Percentiles rank a stretch among this genome's conserved stretches.
Conservation (phyloP, 106 monocot genomes). For the Posidonia australis region DNA sequence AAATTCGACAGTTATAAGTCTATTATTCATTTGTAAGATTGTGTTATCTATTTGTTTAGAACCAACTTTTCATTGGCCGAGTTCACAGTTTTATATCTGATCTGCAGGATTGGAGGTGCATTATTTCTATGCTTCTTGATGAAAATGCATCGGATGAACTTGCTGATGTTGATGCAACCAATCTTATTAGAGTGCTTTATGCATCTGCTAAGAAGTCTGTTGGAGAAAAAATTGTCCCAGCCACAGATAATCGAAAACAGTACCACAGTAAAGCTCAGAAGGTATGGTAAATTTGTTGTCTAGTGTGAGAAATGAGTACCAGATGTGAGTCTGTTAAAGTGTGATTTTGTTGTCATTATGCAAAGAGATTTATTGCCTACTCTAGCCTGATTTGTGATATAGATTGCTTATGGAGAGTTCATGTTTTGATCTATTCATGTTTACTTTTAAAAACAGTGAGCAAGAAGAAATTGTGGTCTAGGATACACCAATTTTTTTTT, state of each 20-base stretch:
- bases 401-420: too few species aligned
- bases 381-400: too few species aligned
- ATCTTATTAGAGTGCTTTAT: conserved; percentile 73
- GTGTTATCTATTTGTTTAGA: background rate
- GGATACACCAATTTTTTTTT: too few species aligned
- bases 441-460: too few species aligned
- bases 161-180: conserved; percentile 86
- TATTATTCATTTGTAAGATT: background rate
- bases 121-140: conserved; percentile 86
- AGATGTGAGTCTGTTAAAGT: too few species aligned
- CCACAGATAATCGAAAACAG: conserved; percentile 65
- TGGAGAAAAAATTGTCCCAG: conserved; percentile 91
- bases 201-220: conserved; percentile 76
- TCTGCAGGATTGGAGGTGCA: conserved; percentile 93
- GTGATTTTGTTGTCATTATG: too few species aligned
- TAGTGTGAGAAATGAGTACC: background rate
- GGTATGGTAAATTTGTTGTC: conserved; percentile 23
- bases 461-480: too few species aligned
- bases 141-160: conserved; percentile 63
- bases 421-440: too few species aligned
- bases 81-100: background rate
- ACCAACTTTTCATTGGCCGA: background rate
- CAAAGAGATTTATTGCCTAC: too few species aligned
- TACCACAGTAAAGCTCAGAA: conserved; percentile 82
- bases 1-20: background rate